Percentiles rank a stretch among this genome's conserved stretches.
These are phyloP conservation scores for Hymenoscyphus fraxineus DNA, from an alignment of 2,329 filamentous ascomycete genomes.

Conservation along the genomic window DNA sequence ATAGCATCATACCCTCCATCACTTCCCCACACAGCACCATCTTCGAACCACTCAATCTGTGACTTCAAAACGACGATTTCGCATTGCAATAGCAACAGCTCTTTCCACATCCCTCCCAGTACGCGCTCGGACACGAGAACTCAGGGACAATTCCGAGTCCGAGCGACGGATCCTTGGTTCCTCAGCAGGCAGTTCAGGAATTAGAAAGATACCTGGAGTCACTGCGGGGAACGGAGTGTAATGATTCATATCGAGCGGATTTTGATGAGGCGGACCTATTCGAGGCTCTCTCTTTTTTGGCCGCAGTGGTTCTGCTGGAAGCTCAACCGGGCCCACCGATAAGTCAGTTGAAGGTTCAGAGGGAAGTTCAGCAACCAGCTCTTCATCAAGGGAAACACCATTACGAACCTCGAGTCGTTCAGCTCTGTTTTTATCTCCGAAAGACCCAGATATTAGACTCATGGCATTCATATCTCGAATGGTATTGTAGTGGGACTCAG, in stretches of 20 bases:
- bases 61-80: background rate
- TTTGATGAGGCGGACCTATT: background rate
- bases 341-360: too few species aligned
- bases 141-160: background rate
- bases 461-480: too few species aligned
- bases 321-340: too few species aligned
- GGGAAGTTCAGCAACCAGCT: too few species aligned
- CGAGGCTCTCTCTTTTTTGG: background rate
- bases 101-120: background rate
- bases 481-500: too few species aligned
- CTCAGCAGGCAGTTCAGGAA: background rate
- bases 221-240: background rate
- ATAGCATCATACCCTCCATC: too few species aligned
- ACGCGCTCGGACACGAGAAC: background rate
- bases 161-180: background rate
- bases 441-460: too few species aligned
- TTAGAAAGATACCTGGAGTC: background rate
- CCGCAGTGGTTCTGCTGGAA: background rate
- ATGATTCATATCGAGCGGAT: background rate
- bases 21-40: too few species aligned
- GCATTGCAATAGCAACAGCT: background rate
- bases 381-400: too few species aligned
- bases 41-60: too few species aligned
- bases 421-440: too few species aligned
- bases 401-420: too few species aligned